Evolutionary conservation across 176 grass and related monocot species (phyloP).

Genomic region (Zoysia pacifica): DNA sequence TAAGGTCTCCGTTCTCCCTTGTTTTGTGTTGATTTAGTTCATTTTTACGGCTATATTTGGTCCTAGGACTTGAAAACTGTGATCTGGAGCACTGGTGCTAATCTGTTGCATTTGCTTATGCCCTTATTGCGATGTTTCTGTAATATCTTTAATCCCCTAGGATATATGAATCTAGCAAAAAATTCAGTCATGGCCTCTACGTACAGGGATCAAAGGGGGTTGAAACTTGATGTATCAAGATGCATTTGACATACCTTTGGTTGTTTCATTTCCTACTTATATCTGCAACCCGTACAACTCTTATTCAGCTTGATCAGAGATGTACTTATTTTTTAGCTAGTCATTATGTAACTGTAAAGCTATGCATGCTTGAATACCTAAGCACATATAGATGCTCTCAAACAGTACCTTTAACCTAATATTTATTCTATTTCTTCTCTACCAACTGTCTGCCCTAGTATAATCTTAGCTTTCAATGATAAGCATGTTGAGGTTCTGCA

Average conservation of each 20-base stretch:
- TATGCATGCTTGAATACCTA: constrained; percentile 5
- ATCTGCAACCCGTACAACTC: not conserved
- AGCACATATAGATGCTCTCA: constrained; percentile 9
- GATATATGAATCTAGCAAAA: not conserved
- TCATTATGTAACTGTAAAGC: constrained; percentile 3
- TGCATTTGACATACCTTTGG: not conserved
- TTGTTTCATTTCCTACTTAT: not conserved
- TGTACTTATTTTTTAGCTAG: constrained; percentile 17
- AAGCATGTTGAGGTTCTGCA: constrained; percentile 50
- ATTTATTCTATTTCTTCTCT: constrained; percentile 38
- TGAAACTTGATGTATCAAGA: not conserved
- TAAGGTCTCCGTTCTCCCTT: not conserved
- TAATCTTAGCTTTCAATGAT: constrained; percentile 68
- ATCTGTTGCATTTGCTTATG: not conserved
- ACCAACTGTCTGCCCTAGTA: constrained; percentile 38
- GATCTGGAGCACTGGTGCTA: not conserved
- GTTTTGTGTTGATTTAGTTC: not conserved
- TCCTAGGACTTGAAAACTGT: not conserved
- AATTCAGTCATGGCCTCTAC: not conserved
- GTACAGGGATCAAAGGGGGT: not conserved
- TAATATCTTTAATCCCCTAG: not conserved
- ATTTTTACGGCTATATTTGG: not conserved
- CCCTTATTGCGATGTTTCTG: not conserved
- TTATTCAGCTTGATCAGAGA: not conserved
- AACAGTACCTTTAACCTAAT: constrained; percentile 33